phyloP scores from a whole-genome alignment of 768 basidiomycete genomes.

The Suillus brevipes region DNA sequence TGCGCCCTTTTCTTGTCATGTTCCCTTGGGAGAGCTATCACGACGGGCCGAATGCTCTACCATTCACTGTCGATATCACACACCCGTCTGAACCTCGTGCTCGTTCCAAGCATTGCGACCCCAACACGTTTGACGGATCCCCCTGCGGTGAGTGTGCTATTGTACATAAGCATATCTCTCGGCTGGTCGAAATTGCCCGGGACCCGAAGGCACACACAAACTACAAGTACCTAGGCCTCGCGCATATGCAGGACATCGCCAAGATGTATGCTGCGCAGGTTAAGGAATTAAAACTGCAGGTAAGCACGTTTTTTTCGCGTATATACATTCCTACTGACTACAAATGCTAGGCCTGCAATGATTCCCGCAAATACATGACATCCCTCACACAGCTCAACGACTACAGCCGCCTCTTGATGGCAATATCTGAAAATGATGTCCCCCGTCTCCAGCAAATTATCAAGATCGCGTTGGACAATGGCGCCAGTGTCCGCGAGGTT shows the following conservation, averaged over 20 bases:
- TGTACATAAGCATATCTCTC: not conserved
- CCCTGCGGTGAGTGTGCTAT: not conserved
- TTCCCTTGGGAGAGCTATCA: not conserved
- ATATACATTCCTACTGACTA: not conserved
- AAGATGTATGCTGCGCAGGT: not conserved
- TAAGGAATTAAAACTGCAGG: not conserved
- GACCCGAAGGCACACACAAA: not conserved
- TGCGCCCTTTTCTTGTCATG: not conserved
- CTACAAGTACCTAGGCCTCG: not conserved
- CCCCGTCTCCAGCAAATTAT: conserved; percentile 10
- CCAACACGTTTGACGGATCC: not conserved
- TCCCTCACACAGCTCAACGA: not conserved
- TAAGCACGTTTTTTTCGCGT: not conserved
- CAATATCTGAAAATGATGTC: conserved; percentile 5
- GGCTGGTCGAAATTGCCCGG: not conserved
- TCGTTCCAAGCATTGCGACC: not conserved
- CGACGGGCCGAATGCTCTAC: not conserved
- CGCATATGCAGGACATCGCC: not conserved
- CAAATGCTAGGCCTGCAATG: not conserved
- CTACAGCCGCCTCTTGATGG: conserved; percentile 10
- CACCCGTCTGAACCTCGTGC: not conserved
- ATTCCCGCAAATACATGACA: not conserved
- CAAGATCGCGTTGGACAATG: conserved; percentile 10
- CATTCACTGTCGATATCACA: not conserved
- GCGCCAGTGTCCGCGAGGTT: conserved; percentile 10